Evolutionary conservation across 352 stramenopile species (phyloP).

Genomic region (Globisporangium emineosum): DNA sequence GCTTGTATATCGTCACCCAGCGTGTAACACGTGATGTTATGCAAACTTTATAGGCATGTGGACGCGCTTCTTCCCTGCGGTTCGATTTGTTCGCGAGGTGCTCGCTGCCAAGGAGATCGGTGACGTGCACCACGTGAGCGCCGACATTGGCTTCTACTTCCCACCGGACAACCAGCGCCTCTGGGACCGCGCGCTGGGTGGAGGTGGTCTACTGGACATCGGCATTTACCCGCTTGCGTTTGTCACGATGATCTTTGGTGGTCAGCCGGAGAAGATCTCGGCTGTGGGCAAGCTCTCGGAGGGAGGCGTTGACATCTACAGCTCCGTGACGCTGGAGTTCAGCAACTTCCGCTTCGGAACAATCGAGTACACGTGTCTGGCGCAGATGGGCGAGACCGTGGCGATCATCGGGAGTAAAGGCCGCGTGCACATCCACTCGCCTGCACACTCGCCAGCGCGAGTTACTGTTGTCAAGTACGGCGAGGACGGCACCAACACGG

Average conservation of each 20-base stretch:
- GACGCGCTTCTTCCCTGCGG: slow-evolving; percentile 72
- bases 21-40: too few relatives aligned
- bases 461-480: slow-evolving; percentile 37
- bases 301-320: slow-evolving; percentile 52
- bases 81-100: slow-evolving; percentile 38
- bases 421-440: slow-evolving; percentile 54
- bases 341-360: slow-evolving; percentile 38
- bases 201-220: slow-evolving; percentile 67
- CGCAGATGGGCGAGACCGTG: slow-evolving; percentile 58
- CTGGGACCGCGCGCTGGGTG: slow-evolving; percentile 63
- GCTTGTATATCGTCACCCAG: too few relatives aligned
- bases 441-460: slow-evolving; percentile 53
- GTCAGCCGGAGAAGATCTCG: slow-evolving; percentile 36
- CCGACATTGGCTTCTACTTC: slow-evolving; percentile 60
- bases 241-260: slow-evolving; percentile 64
- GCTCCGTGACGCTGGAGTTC: slow-evolving; percentile 53
- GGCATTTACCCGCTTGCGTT: slow-evolving; percentile 80
- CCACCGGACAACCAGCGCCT: slow-evolving; percentile 45
- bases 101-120: slow-evolving; percentile 43
- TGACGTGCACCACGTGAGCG: slow-evolving; percentile 52
- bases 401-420: slow-evolving; percentile 78
- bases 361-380: slow-evolving; percentile 56
- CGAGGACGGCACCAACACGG: slow-evolving; percentile 23
- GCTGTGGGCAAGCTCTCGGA: slow-evolving; percentile 44
- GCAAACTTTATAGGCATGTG: slow-evolving; percentile 61